Percentiles rank a stretch among this genome's conserved stretches.
Conservation (phyloP, 1,139 yeast genomes). For the Meyerozyma elateridarum region DNA sequence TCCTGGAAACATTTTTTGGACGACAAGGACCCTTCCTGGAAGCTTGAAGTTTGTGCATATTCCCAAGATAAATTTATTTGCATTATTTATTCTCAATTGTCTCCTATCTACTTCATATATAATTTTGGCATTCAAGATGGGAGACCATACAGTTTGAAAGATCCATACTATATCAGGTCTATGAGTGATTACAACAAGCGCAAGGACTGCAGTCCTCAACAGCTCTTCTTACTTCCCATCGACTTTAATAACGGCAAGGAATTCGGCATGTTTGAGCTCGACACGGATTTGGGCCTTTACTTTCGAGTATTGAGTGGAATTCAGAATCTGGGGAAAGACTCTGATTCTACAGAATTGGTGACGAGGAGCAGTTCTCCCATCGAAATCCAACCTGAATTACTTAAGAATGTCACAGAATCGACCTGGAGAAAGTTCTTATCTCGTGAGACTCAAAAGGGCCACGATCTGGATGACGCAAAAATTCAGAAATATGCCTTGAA, state of each 20-base stretch:
- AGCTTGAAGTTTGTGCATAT: slow-evolving; percentile 25
- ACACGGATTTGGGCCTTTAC: slow-evolving; percentile 11
- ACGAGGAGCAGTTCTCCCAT: no score
- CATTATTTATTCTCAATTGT: slow-evolving; percentile 36
- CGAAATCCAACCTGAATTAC: slow-evolving; percentile 1
- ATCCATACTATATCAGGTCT: slow-evolving; percentile 29
- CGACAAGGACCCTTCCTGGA: slow-evolving; percentile 52
- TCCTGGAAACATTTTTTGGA: slow-evolving; percentile 69
- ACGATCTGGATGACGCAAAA: slow-evolving; percentile 5
- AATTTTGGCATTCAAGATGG: slow-evolving; percentile 39
- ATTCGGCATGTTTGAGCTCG: slow-evolving; percentile 19
- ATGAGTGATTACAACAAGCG: slow-evolving; percentile 11
- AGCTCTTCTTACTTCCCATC: slow-evolving; percentile 11
- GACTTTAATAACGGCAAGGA: slow-evolving; percentile 6
- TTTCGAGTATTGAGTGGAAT: slow-evolving; percentile 10
- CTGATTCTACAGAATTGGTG: slow-evolving; percentile 2
- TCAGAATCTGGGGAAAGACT: slow-evolving; percentile 1
- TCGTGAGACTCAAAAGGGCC: slow-evolving; percentile 8
- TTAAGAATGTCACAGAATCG: neutral
- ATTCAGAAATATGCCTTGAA: slow-evolving; percentile 29
- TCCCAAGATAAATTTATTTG: slow-evolving; percentile 25
- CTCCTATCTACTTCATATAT: slow-evolving; percentile 37
- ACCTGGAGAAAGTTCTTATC: slow-evolving; percentile 4
- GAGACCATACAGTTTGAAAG: slow-evolving; percentile 34
- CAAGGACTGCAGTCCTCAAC: slow-evolving; percentile 13